Evolutionary conservation across 306 rosid species (phyloP), one percentile per base, ranked within the genome.

Genomic region (Argentina anserina): DNA sequence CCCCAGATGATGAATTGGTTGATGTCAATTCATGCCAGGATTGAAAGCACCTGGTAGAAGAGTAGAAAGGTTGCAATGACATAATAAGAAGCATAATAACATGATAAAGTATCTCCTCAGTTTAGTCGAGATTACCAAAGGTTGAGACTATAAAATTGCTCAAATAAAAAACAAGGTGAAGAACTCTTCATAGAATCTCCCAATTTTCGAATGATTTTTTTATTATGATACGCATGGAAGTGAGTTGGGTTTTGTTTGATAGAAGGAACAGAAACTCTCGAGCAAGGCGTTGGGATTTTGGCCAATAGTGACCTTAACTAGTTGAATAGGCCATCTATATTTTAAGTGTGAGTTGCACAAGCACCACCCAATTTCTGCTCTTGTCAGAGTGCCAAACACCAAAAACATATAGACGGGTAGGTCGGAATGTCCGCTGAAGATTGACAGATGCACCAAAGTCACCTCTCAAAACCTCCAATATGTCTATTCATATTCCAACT

Each of bases 381-480:
- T 52, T 49, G 63, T 17, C 56, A 26, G 42, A 69, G 36, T 5
- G 36, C 36, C 8, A 41, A 41, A 8, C 23, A 2, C 39, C 53
- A 5, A 40, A 68, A 7, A 5, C 3, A 68, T 29, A 29, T 29
- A 59, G 79, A 81, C 77, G 29, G 83, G 72, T 86, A 77, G 88
- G 88, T 81, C 33, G 69, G 88, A 86, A 79, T 76, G 73, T 72
- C 70, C n/a, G 90, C 46, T 84, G 75, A 41, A 76, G 39, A 23
- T 72, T 29, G 71, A 46, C 64, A 60, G 55, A 14, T 45, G 20
- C 36, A 37, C 26, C n/a, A 70, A 34, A 13, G 33, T 23, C 46
- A 37, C 50, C 4, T 34, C 65, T 17, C 50, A 52, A 17, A 61
- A 33, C 40, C 66, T 36, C 66, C 42, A 33, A 15, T 53, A 26